Conservation (phyloP, 208 protist species). For the Leishmania martiniquensis region DNA sequence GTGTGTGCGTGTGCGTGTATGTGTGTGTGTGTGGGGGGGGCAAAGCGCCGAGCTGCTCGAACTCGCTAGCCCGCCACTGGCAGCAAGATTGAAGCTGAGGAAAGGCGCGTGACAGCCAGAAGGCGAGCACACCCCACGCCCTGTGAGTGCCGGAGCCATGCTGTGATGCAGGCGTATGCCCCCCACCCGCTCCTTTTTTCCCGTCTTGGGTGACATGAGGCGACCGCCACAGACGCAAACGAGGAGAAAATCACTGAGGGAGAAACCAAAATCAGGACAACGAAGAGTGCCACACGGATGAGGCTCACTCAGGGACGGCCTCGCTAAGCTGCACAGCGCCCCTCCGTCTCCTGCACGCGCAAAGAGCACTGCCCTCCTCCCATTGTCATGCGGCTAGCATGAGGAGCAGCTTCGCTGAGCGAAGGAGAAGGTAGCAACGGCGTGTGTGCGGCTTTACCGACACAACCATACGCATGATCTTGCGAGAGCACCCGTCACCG, state of each 20-base stretch:
- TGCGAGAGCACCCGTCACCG: not conserved
- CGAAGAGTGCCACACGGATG: not conserved
- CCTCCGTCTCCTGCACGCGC: not conserved
- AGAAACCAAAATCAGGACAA: conserved; percentile 8
- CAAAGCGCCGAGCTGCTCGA: not conserved
- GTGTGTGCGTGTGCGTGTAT: too few relatives aligned
- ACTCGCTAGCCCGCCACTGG: too few relatives aligned
- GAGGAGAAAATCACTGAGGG: not conserved
- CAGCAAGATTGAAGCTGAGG: not conserved
- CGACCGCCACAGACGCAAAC: not conserved
- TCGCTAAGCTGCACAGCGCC: not conserved
- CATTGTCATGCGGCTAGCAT: too few relatives aligned
- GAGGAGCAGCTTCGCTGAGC: not conserved
- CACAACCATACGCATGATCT: not conserved
- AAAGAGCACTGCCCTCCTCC: not conserved
- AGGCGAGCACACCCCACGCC: not conserved
- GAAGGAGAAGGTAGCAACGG: not conserved
- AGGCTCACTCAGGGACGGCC: not conserved
- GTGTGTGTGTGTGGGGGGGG: too few relatives aligned
- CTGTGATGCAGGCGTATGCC: not conserved
- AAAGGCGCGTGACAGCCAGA: not conserved
- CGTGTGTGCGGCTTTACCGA: not conserved
- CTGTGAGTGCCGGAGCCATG: not conserved
- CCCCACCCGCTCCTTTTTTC: not conserved
- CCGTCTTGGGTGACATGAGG: not conserved